Base-by-base conservation (phyloP, 2,329 filamentous ascomycete genomes). In the Penicillium digitatum region DNA sequence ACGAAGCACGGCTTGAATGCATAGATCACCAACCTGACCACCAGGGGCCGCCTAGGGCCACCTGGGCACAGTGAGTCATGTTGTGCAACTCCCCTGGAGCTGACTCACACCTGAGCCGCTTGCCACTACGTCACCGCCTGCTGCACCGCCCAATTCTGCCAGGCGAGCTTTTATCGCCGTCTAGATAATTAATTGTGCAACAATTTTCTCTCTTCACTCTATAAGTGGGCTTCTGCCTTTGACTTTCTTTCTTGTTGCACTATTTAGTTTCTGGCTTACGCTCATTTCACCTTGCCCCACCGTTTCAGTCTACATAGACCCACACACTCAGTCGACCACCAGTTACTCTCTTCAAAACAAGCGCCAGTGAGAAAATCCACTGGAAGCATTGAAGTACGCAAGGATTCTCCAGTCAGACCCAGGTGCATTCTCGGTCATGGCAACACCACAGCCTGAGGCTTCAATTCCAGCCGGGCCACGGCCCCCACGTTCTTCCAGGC, bases 111-210 rank as follows among this genome's bases (percentile, higher is more conserved):
- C n/a, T 18, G 34, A 22, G 18, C 18, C 12, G 22, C 18, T 20
- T 16, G 49, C 49, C 44, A 48, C 52, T 43, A 35, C n/a, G 38
- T 52, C 50, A 64, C 62, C 62, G 62, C 61, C 43, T 26, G 1
- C 0, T 4, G 1, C 52, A 51, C 62, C 62, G 62, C 62, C 57
- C 16, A 12, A 56, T 63, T 57, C 51, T 64, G 62, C 62, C 62
- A 24, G 11, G 20, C 38, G 48, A 60, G 58, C 56, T 61, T 64
- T 63, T 59, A 55, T 62, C 54, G 50, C 39, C 50, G 56, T 52
- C 59, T 45, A 51, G 50, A 50, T 50, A 32, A 43, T 55, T 62
- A 45, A 31, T 44, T 50, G 6, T 47, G 51, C 52, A 40, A 59
- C 60, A 8, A 45, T 40, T 44, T 40, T 27, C 27, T 42, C 27